phyloP scores from a whole-genome alignment of 345 rosid species.

The Linum lewisii region DNA sequence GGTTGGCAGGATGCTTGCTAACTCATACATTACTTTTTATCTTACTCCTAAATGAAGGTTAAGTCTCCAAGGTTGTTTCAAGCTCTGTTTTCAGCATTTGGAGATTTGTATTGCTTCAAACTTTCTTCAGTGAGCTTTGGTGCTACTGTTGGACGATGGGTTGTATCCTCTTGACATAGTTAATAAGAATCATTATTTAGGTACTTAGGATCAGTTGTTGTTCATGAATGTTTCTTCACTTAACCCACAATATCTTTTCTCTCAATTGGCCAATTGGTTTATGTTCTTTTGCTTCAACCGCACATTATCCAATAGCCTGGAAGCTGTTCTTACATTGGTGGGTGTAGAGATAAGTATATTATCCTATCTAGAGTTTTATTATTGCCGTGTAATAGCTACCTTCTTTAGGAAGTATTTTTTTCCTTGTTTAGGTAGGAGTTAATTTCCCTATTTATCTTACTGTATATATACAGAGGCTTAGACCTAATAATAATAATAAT shows the following conservation, averaged over 20 bases:
- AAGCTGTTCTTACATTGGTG: slow-evolving; percentile 79
- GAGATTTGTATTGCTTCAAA: slow-evolving; percentile 77
- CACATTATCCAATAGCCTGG: slow-evolving; percentile 82
- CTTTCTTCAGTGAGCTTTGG: slow-evolving; percentile 51
- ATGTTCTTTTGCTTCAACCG: slow-evolving; percentile 83
- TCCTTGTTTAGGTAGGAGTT: too few species aligned
- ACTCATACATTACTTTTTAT: not conserved
- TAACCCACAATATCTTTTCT: slow-evolving; percentile 58
- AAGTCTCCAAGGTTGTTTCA: slow-evolving; percentile 70
- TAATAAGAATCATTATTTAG: not conserved
- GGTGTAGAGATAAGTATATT: too few species aligned
- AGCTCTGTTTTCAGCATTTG: slow-evolving; percentile 75
- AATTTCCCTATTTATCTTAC: too few species aligned
- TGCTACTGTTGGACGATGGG: slow-evolving; percentile 50
- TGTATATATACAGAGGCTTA: too few species aligned
- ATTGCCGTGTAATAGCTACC: too few species aligned
- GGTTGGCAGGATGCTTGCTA: not conserved
- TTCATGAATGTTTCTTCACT: slow-evolving; percentile 26
- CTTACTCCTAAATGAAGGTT: slow-evolving; percentile 26
- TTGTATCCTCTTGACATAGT: slow-evolving; percentile 57
- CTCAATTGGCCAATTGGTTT: slow-evolving; percentile 81
- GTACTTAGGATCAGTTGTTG: not conserved
- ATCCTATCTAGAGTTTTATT: too few species aligned
- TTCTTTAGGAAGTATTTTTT: too few species aligned
- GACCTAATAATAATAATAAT: too few species aligned